Evolutionary conservation across 306 rosid genomes (phyloP).

Genomic region (Crotalaria pallida): DNA sequence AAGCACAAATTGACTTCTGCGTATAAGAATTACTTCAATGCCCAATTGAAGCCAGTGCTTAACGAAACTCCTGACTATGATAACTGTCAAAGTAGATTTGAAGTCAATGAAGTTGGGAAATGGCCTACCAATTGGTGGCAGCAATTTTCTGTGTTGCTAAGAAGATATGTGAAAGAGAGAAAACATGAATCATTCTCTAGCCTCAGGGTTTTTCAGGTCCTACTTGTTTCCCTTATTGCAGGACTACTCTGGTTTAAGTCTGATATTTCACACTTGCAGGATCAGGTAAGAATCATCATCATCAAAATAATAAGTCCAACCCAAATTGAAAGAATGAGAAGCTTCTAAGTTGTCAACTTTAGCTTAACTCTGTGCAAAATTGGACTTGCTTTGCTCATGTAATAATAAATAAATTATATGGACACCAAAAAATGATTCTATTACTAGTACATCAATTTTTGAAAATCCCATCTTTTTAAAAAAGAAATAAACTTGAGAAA

Average conservation of each 20-base stretch:
- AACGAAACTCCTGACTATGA: background rate
- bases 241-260: slow-evolving; percentile 55
- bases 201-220: slow-evolving; percentile 32
- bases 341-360: background rate
- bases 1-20: background rate
- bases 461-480: no score
- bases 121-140: background rate
- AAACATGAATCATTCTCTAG: background rate
- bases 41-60: background rate
- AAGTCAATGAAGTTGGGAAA: background rate
- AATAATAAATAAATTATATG: no score
- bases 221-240: slow-evolving; percentile 29
- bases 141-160: background rate
- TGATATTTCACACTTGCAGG: slow-evolving; percentile 33
- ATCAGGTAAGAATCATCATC: slow-evolving; percentile 28
- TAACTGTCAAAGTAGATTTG: background rate
- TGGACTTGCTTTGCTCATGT: background rate
- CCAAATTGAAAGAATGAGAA: background rate
- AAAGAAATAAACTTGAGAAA: no score
- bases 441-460: no score
- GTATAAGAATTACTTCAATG: no score
- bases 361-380: background rate
- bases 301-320: background rate
- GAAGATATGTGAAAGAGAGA: background rate
- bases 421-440: no score